Evolutionary conservation across 23 red algal species (phyloP).

Genomic region (Gracilaria domingensis): DNA sequence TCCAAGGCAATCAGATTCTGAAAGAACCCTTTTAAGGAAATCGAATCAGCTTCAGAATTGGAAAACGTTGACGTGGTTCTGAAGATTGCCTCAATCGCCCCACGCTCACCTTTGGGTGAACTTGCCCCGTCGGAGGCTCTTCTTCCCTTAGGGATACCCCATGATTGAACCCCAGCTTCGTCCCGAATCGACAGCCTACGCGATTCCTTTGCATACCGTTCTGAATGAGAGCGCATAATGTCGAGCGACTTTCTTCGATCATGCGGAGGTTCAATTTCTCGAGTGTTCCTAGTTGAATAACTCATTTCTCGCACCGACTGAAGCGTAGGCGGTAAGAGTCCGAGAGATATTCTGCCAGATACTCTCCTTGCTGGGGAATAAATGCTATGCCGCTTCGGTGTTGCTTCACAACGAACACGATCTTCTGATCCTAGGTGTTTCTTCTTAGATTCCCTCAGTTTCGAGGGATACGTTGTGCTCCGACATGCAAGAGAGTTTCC

Average conservation of each 20-base stretch:
- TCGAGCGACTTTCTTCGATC: conserved; percentile 10
- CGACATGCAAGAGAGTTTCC: background rate
- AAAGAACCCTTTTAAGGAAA: conserved; percentile 32
- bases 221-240: background rate
- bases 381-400: background rate
- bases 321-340: conserved; percentile 20
- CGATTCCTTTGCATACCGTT: background rate
- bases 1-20: conserved; percentile 37
- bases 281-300: background rate
- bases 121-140: background rate
- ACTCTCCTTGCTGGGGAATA: background rate
- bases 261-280: background rate
- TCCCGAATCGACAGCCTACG: background rate
- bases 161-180: background rate
- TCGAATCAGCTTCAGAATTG: conserved; percentile 36
- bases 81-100: conserved; percentile 27
- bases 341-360: conserved; percentile 1
- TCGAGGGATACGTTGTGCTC: background rate
- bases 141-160: background rate
- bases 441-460: background rate
- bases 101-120: background rate
- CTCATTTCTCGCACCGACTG: conserved; percentile 30
- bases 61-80: conserved; percentile 14
- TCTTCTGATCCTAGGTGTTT: background rate
- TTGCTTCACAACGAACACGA: background rate